Conservation (phyloP, 83 land plant species). For the Picea abies region DNA sequence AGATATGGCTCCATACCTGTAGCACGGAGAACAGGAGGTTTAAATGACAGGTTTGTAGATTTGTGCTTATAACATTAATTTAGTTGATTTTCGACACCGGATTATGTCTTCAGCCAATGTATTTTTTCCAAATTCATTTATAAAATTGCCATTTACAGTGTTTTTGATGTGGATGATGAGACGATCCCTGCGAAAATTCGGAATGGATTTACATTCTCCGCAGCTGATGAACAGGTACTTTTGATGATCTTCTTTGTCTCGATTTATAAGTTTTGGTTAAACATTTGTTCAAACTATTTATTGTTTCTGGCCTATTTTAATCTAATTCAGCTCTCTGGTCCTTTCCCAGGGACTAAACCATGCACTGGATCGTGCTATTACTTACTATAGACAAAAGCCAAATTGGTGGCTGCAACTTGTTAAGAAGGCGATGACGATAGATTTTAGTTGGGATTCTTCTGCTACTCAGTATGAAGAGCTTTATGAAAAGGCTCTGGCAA, state of each 20-base stretch:
- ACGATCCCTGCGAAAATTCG: conserved; percentile 58
- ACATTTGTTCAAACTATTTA: neutral
- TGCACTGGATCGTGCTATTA: conserved; percentile 85
- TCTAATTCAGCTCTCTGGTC: conserved; percentile 11
- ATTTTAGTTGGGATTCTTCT: conserved; percentile 94
- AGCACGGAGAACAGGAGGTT: conserved; percentile 89
- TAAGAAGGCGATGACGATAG: conserved; percentile 72
- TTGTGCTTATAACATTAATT: conserved; percentile 9
- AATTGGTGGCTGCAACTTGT: conserved; percentile 75
- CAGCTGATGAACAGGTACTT: conserved; percentile 76
- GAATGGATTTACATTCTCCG: conserved; percentile 84
- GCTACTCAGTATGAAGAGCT: conserved; percentile 85
- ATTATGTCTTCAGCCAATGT: neutral
- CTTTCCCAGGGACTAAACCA: conserved; percentile 62
- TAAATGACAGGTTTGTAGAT: conserved; percentile 81
- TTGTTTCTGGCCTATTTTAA: neutral
- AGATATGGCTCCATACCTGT: conserved; percentile 96
- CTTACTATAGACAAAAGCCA: conserved; percentile 39
- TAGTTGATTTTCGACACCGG: neutral
- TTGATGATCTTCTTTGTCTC: neutral
- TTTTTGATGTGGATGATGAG: conserved; percentile 91
- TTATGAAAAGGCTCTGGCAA: conserved; percentile 66
- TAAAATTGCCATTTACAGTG: conserved; percentile 45
- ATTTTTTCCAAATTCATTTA: neutral
- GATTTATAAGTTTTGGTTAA: neutral